Evolutionary conservation across 2,329 filamentous ascomycete species (phyloP), one percentile per base, ranked within the genome.

Genomic region (Dactylellina cionopaga): DNA sequence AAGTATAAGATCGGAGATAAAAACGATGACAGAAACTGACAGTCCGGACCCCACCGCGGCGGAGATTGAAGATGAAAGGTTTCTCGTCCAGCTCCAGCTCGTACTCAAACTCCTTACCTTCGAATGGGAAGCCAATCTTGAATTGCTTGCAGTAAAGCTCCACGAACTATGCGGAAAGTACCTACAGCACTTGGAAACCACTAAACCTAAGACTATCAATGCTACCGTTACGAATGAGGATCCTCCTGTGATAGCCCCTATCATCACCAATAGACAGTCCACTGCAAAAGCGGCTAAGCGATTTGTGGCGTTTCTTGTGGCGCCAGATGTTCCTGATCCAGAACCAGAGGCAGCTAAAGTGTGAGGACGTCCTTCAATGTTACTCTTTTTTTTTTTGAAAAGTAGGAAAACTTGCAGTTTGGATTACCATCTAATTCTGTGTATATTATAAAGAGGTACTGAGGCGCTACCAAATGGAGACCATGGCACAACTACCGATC

Each of bases 121-220:
- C 25, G 66, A 71, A 35, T 71, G 66, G 66, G 66, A 71, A 19
- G 66, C 58, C 11, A 71, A 71, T 25, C 41, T 71, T 2, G 66
- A 71, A 22, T 33, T 71, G 10, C 39, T 71, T n/a, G 66, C 66
- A 2, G 35, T 25, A 41, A 71, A 71, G n/a, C 46, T 71, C 3
- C 43, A 52, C 41, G 41, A 58, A 27, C 19, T 71, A 22, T 71
- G 66, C 24, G 41, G 52, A 22, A 46, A 54, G 6, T 71, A 63
- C 15, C 41, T 71, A 0, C 25, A 59, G 11, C 41, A 63, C 9
- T 15, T 33, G 5, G 49, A 37, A 37, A 11, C n/a, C 17, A 31
- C 31, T 10, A 33, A 17, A 37, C 4, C 25, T 17, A 11, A 37
- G 31, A 19, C n/a, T n/a, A n/a, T n/a, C 9, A 52, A 52, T 24